A percentile compares a stretch with the other conserved stretches of the same genome.
phyloP scores from a whole-genome alignment of 2,329 filamentous ascomycete species.

The Sclerotinia borealis region DNA sequence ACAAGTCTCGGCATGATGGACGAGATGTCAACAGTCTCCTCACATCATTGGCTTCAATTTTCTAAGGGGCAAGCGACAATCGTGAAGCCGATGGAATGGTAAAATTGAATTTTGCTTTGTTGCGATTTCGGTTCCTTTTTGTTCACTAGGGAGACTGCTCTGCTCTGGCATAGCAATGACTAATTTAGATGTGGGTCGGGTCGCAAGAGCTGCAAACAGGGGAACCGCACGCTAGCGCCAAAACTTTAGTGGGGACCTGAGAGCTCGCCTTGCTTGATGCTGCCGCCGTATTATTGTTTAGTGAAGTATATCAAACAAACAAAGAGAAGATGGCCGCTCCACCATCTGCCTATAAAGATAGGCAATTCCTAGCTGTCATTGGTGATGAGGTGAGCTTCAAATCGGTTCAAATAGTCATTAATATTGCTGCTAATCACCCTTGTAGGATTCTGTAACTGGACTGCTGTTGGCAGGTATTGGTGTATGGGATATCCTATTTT shows the following conservation, averaged over 20 bases:
- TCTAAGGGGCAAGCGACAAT: background rate
- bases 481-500: constrained; percentile 47
- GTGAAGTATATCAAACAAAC: constrained; percentile 10
- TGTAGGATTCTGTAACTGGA: constrained; percentile 89
- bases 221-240: background rate
- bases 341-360: constrained; percentile 63
- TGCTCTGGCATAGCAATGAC: background rate
- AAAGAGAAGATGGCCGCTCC: constrained; percentile 49
- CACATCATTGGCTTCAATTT: background rate
- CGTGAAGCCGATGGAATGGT: background rate
- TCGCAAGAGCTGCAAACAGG: constrained; percentile 10
- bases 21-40: background rate
- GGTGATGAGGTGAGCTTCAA: constrained; percentile 71
- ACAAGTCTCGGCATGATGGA: constrained; percentile 68
- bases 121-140: background rate
- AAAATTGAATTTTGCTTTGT: background rate
- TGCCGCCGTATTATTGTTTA: constrained; percentile 8
- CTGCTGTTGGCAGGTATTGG: constrained; percentile 92
- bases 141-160: background rate
- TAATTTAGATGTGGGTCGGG: constrained; percentile 8
- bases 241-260: constrained; percentile 6
- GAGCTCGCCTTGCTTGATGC: constrained; percentile 12
- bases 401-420: background rate
- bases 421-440: constrained; percentile 20
- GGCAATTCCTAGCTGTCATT: constrained; percentile 95